A percentile compares a stretch with the other conserved stretches of the same genome.
phyloP scores from a whole-genome alignment of 2,329 filamentous ascomycete species.

The Clarireedia sp. region DNA sequence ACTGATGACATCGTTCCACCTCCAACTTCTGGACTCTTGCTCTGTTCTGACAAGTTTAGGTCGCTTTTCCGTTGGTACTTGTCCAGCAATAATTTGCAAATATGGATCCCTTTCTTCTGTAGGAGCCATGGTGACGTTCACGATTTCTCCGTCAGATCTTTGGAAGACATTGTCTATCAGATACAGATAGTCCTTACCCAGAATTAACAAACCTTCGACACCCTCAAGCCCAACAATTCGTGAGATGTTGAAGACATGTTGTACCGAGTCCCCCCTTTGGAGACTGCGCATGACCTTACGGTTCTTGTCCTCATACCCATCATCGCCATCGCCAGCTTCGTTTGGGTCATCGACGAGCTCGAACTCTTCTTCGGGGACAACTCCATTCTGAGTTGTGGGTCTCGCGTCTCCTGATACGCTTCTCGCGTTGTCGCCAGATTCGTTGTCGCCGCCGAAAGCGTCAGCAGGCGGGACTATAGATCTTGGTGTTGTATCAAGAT shows the following conservation, averaged over 20 bases:
- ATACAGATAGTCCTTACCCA: constrained; percentile 87
- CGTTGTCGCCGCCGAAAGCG: constrained; percentile 9
- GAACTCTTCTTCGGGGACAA: constrained; percentile 70
- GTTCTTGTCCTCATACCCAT: constrained; percentile 93
- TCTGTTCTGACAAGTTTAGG: constrained; percentile 49
- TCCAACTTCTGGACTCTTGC: constrained; percentile 83
- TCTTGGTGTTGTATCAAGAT: constrained; percentile 12
- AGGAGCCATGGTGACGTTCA: constrained; percentile 91
- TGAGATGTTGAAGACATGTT: constrained; percentile 91
- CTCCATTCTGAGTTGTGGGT: constrained; percentile 18
- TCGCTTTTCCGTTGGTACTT: constrained; percentile 47
- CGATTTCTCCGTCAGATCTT: constrained; percentile 87
- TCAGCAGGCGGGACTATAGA: constrained; percentile 9
- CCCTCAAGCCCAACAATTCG: constrained; percentile 90
- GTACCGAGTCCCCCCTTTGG: constrained; percentile 82
- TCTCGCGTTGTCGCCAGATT: constrained; percentile 10
- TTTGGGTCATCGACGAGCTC: constrained; percentile 93
- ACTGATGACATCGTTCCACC: constrained; percentile 88
- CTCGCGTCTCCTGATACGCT: constrained; percentile 12
- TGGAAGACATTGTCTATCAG: constrained; percentile 97
- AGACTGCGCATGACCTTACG: constrained; percentile 93
- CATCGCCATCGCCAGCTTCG: constrained; percentile 66
- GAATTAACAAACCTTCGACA: constrained; percentile 84
- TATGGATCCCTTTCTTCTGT: constrained; percentile 90
- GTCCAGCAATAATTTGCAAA: constrained; percentile 82